A percentile compares a stretch with the other conserved stretches of the same genome.
Evolutionary conservation across 495 filamentous ascomycete species (phyloP).

Genomic region (Annulohypoxylon nitens): DNA sequence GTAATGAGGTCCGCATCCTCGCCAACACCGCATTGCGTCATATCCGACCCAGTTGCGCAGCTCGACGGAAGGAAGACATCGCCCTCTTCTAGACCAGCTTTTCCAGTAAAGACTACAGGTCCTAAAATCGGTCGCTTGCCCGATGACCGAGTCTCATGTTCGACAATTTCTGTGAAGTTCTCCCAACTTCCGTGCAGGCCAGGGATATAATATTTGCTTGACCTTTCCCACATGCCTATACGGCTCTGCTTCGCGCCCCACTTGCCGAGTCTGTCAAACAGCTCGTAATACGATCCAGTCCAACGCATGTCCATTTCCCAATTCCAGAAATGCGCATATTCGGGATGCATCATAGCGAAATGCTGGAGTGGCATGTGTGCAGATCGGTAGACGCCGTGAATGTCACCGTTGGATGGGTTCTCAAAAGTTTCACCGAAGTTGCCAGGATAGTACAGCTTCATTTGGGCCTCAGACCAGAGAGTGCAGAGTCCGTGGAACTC

Average conservation of each 20-base stretch:
- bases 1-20: slow-evolving; percentile 96
- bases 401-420: slow-evolving; percentile 69
- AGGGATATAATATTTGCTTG: slow-evolving; percentile 90
- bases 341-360: slow-evolving; percentile 88
- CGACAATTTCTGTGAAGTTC: slow-evolving; percentile 74
- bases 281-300: slow-evolving; percentile 92
- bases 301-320: slow-evolving; percentile 98
- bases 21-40: slow-evolving; percentile 83
- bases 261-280: slow-evolving; percentile 78
- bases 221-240: slow-evolving; percentile 90
- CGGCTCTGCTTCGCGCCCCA: slow-evolving; percentile 88
- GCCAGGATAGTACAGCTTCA: slow-evolving; percentile 85
- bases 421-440: slow-evolving; percentile 75
- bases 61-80: slow-evolving; percentile 67
- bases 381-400: slow-evolving; percentile 91
- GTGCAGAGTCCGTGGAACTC: slow-evolving; percentile 91
- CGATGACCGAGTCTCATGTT: slow-evolving; percentile 63
- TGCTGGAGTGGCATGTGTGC: slow-evolving; percentile 92
- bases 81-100: slow-evolving; percentile 69
- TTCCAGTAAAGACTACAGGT: slow-evolving; percentile 72
- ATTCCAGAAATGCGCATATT: slow-evolving; percentile 97
- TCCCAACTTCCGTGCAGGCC: slow-evolving; percentile 87
- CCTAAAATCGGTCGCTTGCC: slow-evolving; percentile 82
- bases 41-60: slow-evolving; percentile 72
- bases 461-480: slow-evolving; percentile 94